Percentiles rank a stretch among this genome's conserved stretches.
These are phyloP conservation scores for Dianthus caryophyllus DNA, from an alignment of 148 eudicot genomes.

Conservation along the genomic window DNA sequence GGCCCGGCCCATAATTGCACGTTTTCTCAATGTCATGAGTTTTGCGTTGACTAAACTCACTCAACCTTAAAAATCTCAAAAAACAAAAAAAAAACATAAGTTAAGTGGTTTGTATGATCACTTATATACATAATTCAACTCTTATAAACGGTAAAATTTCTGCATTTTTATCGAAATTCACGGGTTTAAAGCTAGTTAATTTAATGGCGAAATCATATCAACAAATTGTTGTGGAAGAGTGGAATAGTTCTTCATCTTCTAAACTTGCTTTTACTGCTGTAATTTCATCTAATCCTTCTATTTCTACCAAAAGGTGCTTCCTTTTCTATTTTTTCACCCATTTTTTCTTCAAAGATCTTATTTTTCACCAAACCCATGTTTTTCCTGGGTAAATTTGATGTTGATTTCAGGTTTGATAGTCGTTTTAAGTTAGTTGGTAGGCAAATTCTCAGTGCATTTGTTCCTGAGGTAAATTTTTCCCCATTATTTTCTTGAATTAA, in stretches of 20 bases:
- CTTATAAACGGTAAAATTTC: too few species aligned
- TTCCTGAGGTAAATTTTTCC: conserved; percentile 59
- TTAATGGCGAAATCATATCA: background rate
- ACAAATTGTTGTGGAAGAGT: conserved; percentile 51
- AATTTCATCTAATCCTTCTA: conserved; percentile 36
- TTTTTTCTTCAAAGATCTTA: background rate
- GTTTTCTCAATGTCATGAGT: too few species aligned
- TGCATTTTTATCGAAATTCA: too few species aligned
- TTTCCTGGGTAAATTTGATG: background rate
- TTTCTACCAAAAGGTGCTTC: conserved; percentile 30
- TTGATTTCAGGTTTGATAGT: conserved; percentile 36
- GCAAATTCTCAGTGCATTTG: conserved; percentile 69
- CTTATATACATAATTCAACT: too few species aligned
- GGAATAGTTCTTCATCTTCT: conserved; percentile 55
- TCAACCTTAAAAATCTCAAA: too few species aligned
- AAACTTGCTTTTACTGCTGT: conserved; percentile 61
- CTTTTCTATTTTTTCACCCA: background rate
- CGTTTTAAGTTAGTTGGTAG: conserved; percentile 44
- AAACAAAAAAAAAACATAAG: too few species aligned
- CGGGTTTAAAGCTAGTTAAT: too few species aligned
- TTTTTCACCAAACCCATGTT: background rate
- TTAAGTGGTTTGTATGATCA: too few species aligned
- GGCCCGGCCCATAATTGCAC: too few species aligned
- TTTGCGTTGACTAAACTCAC: too few species aligned
- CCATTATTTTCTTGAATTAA: background rate